A percentile compares a stretch with the other conserved stretches of the same genome.
Conservation (phyloP, 2,329 filamentous ascomycete genomes). For the Fusarium brachygibbosum region DNA sequence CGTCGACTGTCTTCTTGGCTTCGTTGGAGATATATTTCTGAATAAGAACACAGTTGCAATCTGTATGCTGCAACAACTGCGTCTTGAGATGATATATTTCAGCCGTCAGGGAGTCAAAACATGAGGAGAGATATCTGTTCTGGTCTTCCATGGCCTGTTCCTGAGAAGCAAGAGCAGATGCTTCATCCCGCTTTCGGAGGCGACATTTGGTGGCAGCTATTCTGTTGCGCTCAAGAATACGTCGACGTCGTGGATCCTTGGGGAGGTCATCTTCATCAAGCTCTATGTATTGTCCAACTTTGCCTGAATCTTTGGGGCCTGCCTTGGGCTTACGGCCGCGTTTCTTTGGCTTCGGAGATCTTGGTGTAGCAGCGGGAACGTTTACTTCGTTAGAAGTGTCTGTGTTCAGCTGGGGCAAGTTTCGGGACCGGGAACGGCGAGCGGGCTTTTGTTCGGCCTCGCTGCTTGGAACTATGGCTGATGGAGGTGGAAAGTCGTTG, state of each 20-base stretch:
- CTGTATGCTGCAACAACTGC: slow-evolving; percentile 50
- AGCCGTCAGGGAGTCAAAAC: slow-evolving; percentile 46
- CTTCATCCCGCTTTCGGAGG: slow-evolving; percentile 51
- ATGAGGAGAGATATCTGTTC: slow-evolving; percentile 49
- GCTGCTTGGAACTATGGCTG: slow-evolving; percentile 23
- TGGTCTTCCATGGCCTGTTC: slow-evolving; percentile 51
- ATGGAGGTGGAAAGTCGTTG: slow-evolving; percentile 8
- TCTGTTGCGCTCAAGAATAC: slow-evolving; percentile 52
- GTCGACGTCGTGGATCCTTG: slow-evolving; percentile 45
- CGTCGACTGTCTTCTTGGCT: slow-evolving; percentile 50
- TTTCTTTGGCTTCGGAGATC: slow-evolving; percentile 40
- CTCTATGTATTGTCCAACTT: slow-evolving; percentile 26
- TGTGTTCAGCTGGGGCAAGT: slow-evolving; percentile 29
- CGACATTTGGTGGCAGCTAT: slow-evolving; percentile 53
- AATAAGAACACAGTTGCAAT: slow-evolving; percentile 51
- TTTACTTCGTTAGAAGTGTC: slow-evolving; percentile 20
- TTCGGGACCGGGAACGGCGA: slow-evolving; percentile 20
- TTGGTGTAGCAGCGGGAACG: background rate
- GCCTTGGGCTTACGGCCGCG: slow-evolving; percentile 48
- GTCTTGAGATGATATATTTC: slow-evolving; percentile 52
- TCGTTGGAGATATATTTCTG: slow-evolving; percentile 52
- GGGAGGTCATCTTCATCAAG: slow-evolving; percentile 43
- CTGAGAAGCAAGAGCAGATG: slow-evolving; percentile 48
- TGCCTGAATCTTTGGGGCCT: slow-evolving; percentile 27
- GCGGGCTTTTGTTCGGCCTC: slow-evolving; percentile 30